These are phyloP conservation scores for Talaromyces sp. DNA, from an alignment of 2,329 filamentous ascomycete species.

Conservation along the genomic window DNA sequence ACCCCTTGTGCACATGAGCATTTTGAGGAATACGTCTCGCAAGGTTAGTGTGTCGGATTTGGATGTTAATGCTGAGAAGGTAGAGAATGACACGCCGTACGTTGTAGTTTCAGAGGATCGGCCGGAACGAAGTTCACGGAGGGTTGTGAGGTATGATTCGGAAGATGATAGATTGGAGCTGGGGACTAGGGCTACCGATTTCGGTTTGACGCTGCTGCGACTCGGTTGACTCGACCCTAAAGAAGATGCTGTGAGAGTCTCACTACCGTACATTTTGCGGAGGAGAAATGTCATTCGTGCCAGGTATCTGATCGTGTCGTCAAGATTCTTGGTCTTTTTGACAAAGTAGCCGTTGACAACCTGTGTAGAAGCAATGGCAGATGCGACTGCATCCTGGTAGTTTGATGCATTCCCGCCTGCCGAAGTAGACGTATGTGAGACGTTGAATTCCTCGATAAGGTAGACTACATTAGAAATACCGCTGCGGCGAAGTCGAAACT, in stretches of 20 bases:
- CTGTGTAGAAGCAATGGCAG: slow-evolving; percentile 72
- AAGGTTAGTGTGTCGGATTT: slow-evolving; percentile 73
- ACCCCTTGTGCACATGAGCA: slow-evolving; percentile 77
- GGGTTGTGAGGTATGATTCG: slow-evolving; percentile 64
- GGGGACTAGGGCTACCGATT: slow-evolving; percentile 61
- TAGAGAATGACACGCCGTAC: slow-evolving; percentile 65
- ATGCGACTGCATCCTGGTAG: slow-evolving; percentile 65
- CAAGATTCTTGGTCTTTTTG: slow-evolving; percentile 70
- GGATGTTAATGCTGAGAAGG: slow-evolving; percentile 68
- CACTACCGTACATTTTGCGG: slow-evolving; percentile 55
- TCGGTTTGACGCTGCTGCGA: slow-evolving; percentile 23
- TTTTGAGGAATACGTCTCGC: slow-evolving; percentile 73
- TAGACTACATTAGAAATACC: slow-evolving; percentile 76
- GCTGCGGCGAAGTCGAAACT: slow-evolving; percentile 70
- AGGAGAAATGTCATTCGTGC: slow-evolving; percentile 68
- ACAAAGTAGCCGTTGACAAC: slow-evolving; percentile 77
- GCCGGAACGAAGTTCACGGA: slow-evolving; percentile 57
- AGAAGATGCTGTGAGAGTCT: not conserved
- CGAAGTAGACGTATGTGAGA: slow-evolving; percentile 49
- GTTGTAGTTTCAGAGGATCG: slow-evolving; percentile 26
- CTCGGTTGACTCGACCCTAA: slow-evolving; percentile 14
- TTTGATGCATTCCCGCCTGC: slow-evolving; percentile 32
- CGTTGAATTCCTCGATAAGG: slow-evolving; percentile 68
- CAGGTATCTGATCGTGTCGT: slow-evolving; percentile 74
- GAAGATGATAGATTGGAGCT: slow-evolving; percentile 58